A percentile compares a stretch with the other conserved stretches of the same genome.
Evolutionary conservation across 2,329 filamentous ascomycete species (phyloP).

Genomic region (Myriosclerotinia scirpicola): DNA sequence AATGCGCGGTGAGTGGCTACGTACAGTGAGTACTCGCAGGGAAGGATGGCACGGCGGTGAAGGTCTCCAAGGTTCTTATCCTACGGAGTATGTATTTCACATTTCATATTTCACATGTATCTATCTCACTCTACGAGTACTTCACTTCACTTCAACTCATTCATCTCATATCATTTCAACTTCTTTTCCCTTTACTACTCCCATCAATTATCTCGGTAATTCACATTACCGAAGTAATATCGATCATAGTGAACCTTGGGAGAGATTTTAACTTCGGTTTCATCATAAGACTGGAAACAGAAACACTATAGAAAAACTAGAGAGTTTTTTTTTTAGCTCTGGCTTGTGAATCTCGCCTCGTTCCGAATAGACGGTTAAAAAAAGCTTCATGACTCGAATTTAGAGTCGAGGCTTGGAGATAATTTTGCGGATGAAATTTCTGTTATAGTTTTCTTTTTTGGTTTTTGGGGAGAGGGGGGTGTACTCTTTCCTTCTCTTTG

Average conservation of each 20-base stretch:
- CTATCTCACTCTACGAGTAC: background rate
- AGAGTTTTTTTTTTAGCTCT: background rate
- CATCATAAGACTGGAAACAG: slow-evolving; percentile 4
- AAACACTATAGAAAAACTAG: background rate
- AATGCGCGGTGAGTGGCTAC: background rate
- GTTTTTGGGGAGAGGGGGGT: background rate
- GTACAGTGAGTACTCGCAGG: too few relatives aligned
- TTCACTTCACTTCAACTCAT: background rate
- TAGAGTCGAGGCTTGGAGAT: background rate
- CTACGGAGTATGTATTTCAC: background rate
- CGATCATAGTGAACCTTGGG: background rate
- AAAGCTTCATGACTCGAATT: background rate
- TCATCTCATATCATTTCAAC: background rate
- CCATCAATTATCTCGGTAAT: background rate
- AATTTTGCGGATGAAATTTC: slow-evolving; percentile 2
- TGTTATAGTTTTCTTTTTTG: background rate
- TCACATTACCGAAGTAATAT: background rate
- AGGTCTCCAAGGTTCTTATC: background rate
- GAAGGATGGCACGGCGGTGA: background rate
- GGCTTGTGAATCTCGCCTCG: background rate
- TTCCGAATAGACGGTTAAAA: background rate
- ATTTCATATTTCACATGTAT: background rate
- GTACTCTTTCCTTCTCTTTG: background rate
- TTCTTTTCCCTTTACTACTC: background rate
- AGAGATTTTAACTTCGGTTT: slow-evolving; percentile 2